These are phyloP conservation scores for Scenedesmus sp. DNA, from an alignment of 163 green algal genomes.

Conservation along the genomic window DNA sequence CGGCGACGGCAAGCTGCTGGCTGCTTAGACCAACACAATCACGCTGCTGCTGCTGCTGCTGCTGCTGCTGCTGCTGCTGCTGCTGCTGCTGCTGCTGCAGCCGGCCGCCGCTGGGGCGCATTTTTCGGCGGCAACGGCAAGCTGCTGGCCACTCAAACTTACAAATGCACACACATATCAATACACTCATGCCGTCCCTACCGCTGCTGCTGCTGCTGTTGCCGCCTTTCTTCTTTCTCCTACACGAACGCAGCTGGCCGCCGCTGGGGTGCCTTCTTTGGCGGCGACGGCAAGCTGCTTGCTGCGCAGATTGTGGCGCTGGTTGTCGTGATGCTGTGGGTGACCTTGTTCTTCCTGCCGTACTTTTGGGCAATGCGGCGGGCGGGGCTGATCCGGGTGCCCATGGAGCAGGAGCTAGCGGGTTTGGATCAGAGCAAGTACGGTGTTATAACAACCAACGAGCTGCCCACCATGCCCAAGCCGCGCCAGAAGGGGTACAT, in stretches of 20 bases:
- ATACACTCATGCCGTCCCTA: too few species aligned
- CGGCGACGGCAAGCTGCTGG: constrained; percentile 42
- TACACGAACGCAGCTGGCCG: constrained; percentile 35
- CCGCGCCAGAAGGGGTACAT: constrained; percentile 39
- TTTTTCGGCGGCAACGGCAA: constrained; percentile 46
- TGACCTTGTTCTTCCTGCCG: constrained; percentile 9
- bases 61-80: background rate
- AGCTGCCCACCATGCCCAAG: constrained; percentile 32
- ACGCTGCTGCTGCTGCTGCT: too few species aligned
- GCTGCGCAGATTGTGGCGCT: constrained; percentile 38
- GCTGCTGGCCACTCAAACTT: constrained; percentile 39
- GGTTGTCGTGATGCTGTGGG: constrained; percentile 17
- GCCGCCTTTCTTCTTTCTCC: too few species aligned
- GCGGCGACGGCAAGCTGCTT: constrained; percentile 40
- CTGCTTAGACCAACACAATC: too few species aligned
- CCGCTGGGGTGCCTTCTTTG: constrained; percentile 50
- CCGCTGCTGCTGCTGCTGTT: background rate
- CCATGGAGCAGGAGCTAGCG: constrained; percentile 47
- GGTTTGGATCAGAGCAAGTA: too few species aligned
- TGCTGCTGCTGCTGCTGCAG: constrained; percentile 8
- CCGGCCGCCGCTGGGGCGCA: constrained; percentile 41
- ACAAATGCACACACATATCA: too few species aligned
- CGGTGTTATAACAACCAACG: constrained; percentile 48
- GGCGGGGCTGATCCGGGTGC: constrained; percentile 10
- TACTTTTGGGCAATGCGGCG: constrained; percentile 45